phyloP scores from a whole-genome alignment of 2,329 filamentous ascomycete species.

The Diaporthe sp. region DNA sequence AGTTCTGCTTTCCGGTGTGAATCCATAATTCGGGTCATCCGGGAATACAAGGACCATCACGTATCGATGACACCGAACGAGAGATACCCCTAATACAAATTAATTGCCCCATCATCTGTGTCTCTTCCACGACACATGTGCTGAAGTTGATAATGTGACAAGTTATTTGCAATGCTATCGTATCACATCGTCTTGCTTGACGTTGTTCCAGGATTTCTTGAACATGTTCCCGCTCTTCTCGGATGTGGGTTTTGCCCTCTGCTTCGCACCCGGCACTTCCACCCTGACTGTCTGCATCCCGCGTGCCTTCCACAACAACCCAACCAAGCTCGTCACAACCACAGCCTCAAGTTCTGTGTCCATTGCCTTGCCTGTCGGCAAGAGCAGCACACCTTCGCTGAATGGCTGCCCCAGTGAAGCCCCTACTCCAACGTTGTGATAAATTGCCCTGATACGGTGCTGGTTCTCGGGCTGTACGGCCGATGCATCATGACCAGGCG shows the following conservation, averaged over 20 bases:
- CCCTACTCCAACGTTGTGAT: neutral
- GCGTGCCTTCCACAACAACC: neutral
- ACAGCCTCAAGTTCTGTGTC: neutral
- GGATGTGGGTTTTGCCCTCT: neutral
- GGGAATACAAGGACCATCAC: neutral
- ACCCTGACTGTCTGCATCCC: neutral
- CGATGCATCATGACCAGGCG: neutral
- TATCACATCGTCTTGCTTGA: neutral
- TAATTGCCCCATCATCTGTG: neutral
- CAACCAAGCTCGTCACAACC: neutral
- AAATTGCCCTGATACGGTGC: slow-evolving; percentile 1
- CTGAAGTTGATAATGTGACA: neutral
- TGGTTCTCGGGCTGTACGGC: neutral
- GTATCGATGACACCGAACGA: neutral
- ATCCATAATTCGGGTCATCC: no score
- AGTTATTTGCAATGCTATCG: neutral
- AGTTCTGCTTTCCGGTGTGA: neutral
- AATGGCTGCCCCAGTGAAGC: neutral
- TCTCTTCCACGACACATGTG: neutral
- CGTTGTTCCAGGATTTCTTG: neutral
- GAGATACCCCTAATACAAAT: slow-evolving; percentile 15
- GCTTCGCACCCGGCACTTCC: neutral
- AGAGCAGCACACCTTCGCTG: neutral
- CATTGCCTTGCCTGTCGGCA: neutral
- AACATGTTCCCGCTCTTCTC: neutral